These are phyloP conservation scores for Camellia sinensis DNA, from an alignment of 148 eudicot genomes.

Conservation along the genomic window DNA sequence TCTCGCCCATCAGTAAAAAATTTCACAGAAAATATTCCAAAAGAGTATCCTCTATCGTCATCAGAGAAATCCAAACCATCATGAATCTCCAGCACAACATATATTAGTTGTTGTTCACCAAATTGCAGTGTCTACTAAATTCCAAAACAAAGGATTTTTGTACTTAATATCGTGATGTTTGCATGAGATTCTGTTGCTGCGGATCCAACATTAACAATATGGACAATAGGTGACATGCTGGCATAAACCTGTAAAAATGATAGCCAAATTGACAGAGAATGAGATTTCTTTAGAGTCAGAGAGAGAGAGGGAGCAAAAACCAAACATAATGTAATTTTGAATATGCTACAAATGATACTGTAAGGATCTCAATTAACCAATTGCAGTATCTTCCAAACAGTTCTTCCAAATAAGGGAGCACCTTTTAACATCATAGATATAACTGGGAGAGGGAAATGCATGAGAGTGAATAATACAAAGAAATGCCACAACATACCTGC, in stretches of 20 bases:
- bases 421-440: neutral
- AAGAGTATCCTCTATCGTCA: slow-evolving; percentile 37
- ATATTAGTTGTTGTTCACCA: no score
- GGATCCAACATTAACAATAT: slow-evolving; percentile 73
- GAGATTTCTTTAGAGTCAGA: neutral
- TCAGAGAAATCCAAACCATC: slow-evolving; percentile 76
- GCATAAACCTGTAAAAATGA: slow-evolving; percentile 68
- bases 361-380: no score
- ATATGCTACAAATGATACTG: no score
- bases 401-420: slow-evolving; percentile 2
- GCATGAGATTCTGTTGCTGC: slow-evolving; percentile 68
- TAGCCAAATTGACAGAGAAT: neutral
- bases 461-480: no score
- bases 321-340: neutral
- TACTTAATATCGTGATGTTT: slow-evolving; percentile 70
- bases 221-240: slow-evolving; percentile 83
- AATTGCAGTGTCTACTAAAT: neutral
- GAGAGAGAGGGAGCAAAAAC: neutral
- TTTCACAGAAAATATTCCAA: slow-evolving; percentile 79
- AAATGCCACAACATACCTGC: no score
- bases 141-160: slow-evolving; percentile 20
- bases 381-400: no score
- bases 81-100: slow-evolving; percentile 65
- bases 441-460: neutral
- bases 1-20: slow-evolving; percentile 83